Conservation (phyloP, 441 rosid species). For the Macaranga tanarius region DNA sequence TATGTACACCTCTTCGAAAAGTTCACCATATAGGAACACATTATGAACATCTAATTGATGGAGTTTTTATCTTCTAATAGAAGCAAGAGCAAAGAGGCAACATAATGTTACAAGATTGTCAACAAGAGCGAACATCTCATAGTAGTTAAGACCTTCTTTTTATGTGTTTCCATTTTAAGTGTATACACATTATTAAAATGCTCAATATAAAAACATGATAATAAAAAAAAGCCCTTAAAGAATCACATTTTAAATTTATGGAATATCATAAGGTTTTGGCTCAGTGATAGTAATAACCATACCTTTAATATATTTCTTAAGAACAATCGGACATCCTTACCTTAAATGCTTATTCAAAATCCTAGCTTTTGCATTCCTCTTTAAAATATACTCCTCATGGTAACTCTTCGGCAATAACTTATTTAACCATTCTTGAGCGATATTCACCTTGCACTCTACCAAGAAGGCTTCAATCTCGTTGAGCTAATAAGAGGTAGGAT, state of each 20-base stretch:
- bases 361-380: slow-evolving; percentile 75
- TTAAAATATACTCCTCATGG: slow-evolving; percentile 87
- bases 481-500: too few species aligned
- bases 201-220: neutral
- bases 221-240: slow-evolving; percentile 12
- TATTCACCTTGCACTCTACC: slow-evolving; percentile 83
- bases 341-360: slow-evolving; percentile 84
- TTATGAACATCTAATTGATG: too few species aligned
- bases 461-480: too few species aligned
- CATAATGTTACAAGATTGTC: too few species aligned
- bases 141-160: too few species aligned
- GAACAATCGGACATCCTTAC: slow-evolving; percentile 84
- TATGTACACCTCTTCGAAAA: too few species aligned
- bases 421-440: slow-evolving; percentile 91
- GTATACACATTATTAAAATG: slow-evolving; percentile 27
- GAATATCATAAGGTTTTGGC: slow-evolving; percentile 94
- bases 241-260: slow-evolving; percentile 36
- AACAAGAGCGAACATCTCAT: too few species aligned
- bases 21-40: too few species aligned
- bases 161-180: neutral
- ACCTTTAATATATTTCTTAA: slow-evolving; percentile 73
- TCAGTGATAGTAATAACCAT: slow-evolving; percentile 98
- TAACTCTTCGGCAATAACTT: slow-evolving; percentile 76
- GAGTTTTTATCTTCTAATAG: too few species aligned
- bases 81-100: too few species aligned